A percentile compares a stretch with the other conserved stretches of the same genome.
phyloP scores from a whole-genome alignment of 441 rosid species.

The Hura crepitans region DNA sequence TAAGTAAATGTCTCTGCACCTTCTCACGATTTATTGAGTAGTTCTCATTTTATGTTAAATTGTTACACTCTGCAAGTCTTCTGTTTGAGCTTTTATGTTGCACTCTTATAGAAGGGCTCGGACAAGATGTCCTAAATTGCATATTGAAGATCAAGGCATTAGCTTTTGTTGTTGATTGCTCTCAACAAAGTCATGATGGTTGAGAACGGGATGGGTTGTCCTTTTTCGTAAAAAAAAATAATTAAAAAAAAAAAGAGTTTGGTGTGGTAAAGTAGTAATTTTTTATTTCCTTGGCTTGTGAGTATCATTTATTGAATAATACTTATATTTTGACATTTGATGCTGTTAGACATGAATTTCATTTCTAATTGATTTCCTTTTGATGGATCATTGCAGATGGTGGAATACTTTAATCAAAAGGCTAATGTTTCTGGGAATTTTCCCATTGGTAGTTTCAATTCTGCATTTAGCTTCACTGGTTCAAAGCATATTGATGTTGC shows the following conservation, averaged over 20 bases:
- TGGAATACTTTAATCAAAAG: constrained; percentile 45
- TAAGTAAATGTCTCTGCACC: neutral
- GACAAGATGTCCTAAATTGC: neutral
- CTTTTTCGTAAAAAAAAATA: neutral
- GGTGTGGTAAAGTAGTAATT: neutral
- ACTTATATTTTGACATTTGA: neutral
- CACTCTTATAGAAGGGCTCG: neutral
- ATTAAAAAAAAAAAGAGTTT: no score
- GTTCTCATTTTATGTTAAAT: neutral
- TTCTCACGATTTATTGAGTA: neutral
- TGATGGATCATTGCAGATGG: constrained; percentile 39
- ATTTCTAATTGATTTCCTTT: constrained; percentile 17
- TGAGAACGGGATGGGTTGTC: neutral
- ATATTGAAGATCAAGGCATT: neutral
- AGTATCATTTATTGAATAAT: no score
- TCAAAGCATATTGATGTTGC: constrained; percentile 49
- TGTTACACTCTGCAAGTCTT: neutral
- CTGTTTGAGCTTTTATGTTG: neutral
- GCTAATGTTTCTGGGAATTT: constrained; percentile 41
- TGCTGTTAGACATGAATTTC: neutral
- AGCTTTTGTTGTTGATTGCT: neutral
- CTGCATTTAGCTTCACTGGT: constrained; percentile 62
- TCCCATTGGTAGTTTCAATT: constrained; percentile 60
- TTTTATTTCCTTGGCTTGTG: neutral
- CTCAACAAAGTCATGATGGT: neutral